Conservation (phyloP, 2,329 filamentous ascomycete species). For the Trichoderma atroviride region DNA sequence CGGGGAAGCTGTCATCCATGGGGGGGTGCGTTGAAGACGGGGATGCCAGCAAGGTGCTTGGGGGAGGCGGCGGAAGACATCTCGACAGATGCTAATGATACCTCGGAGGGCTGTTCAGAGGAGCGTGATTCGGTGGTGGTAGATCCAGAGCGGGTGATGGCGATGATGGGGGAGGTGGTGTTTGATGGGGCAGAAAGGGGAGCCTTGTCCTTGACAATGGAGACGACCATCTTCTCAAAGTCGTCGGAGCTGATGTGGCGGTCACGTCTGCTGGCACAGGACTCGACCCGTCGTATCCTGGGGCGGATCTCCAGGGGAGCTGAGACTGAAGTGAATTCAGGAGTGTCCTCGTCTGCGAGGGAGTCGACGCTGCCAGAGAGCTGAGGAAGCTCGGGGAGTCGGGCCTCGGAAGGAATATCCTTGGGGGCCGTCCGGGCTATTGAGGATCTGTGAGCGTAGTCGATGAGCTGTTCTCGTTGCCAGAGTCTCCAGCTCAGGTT, state of each 20-base stretch:
- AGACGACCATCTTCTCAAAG: slow-evolving; percentile 90
- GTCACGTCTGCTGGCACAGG: slow-evolving; percentile 68
- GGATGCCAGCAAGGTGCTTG: slow-evolving; percentile 78
- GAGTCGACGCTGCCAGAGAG: slow-evolving; percentile 80
- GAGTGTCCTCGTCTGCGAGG: slow-evolving; percentile 66
- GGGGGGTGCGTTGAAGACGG: slow-evolving; percentile 48
- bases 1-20: slow-evolving; percentile 61
- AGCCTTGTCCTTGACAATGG: slow-evolving; percentile 84
- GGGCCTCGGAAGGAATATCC: slow-evolving; percentile 49
- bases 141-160: slow-evolving; percentile 48
- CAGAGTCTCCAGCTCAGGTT: slow-evolving; percentile 96
- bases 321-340: slow-evolving; percentile 59
- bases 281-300: slow-evolving; percentile 71
- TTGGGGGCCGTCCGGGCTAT: slow-evolving; percentile 49
- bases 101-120: slow-evolving; percentile 51
- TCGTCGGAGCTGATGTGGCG: slow-evolving; percentile 92
- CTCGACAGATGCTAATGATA: slow-evolving; percentile 37
- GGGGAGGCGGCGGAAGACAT: slow-evolving; percentile 59
- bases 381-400: slow-evolving; percentile 63
- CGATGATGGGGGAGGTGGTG: slow-evolving; percentile 38
- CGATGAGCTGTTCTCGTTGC: slow-evolving; percentile 80
- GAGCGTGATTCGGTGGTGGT: slow-evolving; percentile 49
- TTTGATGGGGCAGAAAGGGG: slow-evolving; percentile 51
- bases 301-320: slow-evolving; percentile 66
- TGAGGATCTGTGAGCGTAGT: slow-evolving; percentile 62